phyloP scores from a whole-genome alignment of 2,329 filamentous ascomycete genomes.

The Talaromyces sp. region DNA sequence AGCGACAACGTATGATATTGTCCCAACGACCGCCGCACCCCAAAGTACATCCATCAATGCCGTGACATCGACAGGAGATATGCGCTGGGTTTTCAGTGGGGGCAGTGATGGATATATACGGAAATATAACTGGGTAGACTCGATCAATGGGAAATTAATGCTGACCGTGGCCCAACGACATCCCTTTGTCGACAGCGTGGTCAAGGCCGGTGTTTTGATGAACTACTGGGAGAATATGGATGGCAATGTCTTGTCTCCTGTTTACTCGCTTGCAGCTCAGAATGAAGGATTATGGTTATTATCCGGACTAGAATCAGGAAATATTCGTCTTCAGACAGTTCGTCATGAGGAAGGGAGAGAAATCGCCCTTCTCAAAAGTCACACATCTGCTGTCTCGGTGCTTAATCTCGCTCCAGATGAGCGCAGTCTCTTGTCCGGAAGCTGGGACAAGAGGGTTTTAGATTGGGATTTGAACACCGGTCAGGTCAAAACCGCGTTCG shows the following conservation, averaged over 20 bases:
- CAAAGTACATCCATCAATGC: constrained; percentile 95
- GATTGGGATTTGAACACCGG: constrained; percentile 96
- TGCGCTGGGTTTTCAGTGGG: constrained; percentile 91
- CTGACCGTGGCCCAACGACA: constrained; percentile 93
- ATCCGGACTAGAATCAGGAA: constrained; percentile 83
- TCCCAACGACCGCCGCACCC: constrained; percentile 93
- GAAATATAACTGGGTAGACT: constrained; percentile 93
- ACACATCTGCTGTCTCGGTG: constrained; percentile 89
- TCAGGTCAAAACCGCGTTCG: constrained; percentile 69
- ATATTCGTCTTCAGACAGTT: constrained; percentile 89
- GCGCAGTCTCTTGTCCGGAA: constrained; percentile 80
- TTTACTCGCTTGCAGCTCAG: constrained; percentile 91
- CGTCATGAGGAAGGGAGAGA: constrained; percentile 92
- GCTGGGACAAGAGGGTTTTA: constrained; percentile 91
- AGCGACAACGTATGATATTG: constrained; percentile 84
- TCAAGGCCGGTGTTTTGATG: constrained; percentile 89
- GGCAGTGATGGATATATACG: constrained; percentile 93
- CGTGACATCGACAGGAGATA: constrained; percentile 84
- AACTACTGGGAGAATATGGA: constrained; percentile 99
- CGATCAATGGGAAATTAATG: constrained; percentile 89
- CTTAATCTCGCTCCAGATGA: constrained; percentile 80
- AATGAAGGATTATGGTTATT: constrained; percentile 87
- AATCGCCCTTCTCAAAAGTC: constrained; percentile 74
- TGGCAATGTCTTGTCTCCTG: constrained; percentile 68
- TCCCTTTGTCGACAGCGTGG: constrained; percentile 95